Base-by-base conservation (phyloP, 2,329 filamentous ascomycete genomes). In the Trichoderma breve region DNA sequence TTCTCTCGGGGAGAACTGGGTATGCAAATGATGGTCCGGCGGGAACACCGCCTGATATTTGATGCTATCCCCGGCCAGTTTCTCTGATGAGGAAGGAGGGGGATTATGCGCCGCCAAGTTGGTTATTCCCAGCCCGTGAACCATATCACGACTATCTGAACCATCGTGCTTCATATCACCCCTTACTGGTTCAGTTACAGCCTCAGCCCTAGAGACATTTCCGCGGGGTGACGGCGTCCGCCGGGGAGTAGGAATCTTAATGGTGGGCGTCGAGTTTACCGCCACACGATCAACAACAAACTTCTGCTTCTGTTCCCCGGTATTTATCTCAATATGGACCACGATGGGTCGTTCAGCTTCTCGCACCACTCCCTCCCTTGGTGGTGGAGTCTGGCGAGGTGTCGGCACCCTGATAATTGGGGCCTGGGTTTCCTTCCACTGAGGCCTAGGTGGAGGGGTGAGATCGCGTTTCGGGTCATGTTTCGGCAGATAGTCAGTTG, bases 11-110 rank as follows among this genome's bases (percentile, higher is more conserved):
- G 67, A 24, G n/a, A 86, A 86, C 70, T 86, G 83, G 11, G 79
- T 76, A 55, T 81, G 81, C 51, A 85, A 77, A 0, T 83, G 81
- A 73, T 89, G 86, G 3, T 82, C 84, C 0, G 89, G 86, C 7
- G 90, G 88, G 63, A 90, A 86, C 4, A 91, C 84, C 2, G 88
- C 87, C 69, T 84, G 84, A 76, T 90, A 91, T 62, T 86, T 84
- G 47, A 85, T 78, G 3, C 80, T 77, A 15, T 67, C 76, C 32
- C 79, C 78, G n/a, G 80, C 77, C 7, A 80, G 77, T 57, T 80
- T 79, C 32, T 83, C 81, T 0, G 84, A 84, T 12, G 87, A 88
- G 73, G 90, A 89, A 3, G 88, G 87, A 30, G 84, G 88, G 3
- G 88, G 87, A 34, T 84, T 77, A 24, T 87, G 84, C 9, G 75